Conservation (phyloP, 1,284 basidiomycete species). For the Veloboletus limbatus region DNA sequence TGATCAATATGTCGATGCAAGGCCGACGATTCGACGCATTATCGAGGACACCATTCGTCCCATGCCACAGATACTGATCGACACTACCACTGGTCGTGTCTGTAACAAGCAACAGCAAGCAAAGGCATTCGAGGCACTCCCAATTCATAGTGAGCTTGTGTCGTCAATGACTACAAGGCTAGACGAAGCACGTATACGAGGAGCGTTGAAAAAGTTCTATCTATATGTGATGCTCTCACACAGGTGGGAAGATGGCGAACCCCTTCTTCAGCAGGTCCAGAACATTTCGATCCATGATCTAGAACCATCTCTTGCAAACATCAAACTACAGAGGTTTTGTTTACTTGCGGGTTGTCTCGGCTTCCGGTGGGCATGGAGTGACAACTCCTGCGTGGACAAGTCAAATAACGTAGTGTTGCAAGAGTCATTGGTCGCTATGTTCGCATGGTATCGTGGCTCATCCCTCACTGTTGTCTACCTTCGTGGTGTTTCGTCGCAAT, state of each 20-base stretch:
- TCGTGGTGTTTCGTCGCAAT: background rate
- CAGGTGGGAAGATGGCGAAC: conserved; percentile 3
- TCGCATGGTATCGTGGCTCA: background rate
- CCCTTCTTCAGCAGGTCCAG: conserved; percentile 1
- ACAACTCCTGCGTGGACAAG: conserved; percentile 7
- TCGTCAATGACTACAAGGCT: conserved; percentile 5
- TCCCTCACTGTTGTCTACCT: background rate
- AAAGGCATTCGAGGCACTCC: background rate
- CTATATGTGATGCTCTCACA: too few species aligned
- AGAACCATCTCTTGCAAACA: conserved; percentile 1
- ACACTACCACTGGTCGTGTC: conserved; percentile 1
- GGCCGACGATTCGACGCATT: background rate
- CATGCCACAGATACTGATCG: background rate
- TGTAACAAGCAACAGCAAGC: conserved; percentile 1
- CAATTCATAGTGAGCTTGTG: background rate
- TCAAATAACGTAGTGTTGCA: conserved; percentile 6
- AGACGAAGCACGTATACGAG: background rate
- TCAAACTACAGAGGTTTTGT: conserved; percentile 8
- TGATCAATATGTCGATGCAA: background rate
- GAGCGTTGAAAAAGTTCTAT: background rate
- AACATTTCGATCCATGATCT: conserved; percentile 3
- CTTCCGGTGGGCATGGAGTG: conserved; percentile 2
- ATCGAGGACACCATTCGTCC: background rate
- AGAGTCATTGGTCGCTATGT: conserved; percentile 4
- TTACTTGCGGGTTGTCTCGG: conserved; percentile 1